Percentiles rank a stretch among this genome's conserved stretches.
phyloP scores from a whole-genome alignment of 352 stramenopile genomes.

The Globisporangium camurandrum region DNA sequence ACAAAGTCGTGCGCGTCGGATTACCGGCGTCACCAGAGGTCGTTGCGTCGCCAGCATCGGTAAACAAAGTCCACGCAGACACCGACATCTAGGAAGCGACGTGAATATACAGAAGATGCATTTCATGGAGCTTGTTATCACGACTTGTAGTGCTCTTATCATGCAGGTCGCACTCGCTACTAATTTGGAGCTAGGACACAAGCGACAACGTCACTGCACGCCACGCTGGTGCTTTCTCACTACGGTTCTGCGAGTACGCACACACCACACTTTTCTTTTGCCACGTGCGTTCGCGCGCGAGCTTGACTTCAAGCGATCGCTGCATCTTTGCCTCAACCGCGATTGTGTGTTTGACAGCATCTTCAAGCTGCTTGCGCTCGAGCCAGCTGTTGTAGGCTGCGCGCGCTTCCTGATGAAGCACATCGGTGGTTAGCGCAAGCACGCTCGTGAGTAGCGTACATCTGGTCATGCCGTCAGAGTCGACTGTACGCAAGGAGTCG shows the following conservation, averaged over 20 bases:
- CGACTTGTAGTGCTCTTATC: not conserved
- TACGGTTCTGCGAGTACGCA: slow-evolving; percentile 51
- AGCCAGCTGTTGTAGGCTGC: slow-evolving; percentile 36
- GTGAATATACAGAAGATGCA: not conserved
- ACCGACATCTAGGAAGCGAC: slow-evolving; percentile 24
- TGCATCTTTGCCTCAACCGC: slow-evolving; percentile 16
- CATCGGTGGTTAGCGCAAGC: not conserved
- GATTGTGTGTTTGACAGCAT: slow-evolving; percentile 28
- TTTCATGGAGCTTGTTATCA: not conserved
- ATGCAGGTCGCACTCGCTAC: not conserved
- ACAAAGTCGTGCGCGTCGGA: slow-evolving; percentile 34
- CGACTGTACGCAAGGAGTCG: not conserved
- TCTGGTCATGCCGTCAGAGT: not conserved
- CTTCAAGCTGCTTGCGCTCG: slow-evolving; percentile 36
- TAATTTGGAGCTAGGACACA: not conserved
- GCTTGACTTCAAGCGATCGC: slow-evolving; percentile 20
- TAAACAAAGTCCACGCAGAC: slow-evolving; percentile 30
- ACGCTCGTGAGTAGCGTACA: not conserved
- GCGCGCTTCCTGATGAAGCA: not conserved
- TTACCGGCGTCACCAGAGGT: not conserved
- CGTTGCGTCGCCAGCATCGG: not conserved
- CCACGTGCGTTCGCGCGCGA: slow-evolving; percentile 42
- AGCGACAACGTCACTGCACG: slow-evolving; percentile 2
- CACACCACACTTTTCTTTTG: slow-evolving; percentile 63
- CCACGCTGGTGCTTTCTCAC: not conserved